Evolutionary conservation across 2,329 filamentous ascomycete genomes (phyloP).

Genomic region (Fusarium miscanthi): DNA sequence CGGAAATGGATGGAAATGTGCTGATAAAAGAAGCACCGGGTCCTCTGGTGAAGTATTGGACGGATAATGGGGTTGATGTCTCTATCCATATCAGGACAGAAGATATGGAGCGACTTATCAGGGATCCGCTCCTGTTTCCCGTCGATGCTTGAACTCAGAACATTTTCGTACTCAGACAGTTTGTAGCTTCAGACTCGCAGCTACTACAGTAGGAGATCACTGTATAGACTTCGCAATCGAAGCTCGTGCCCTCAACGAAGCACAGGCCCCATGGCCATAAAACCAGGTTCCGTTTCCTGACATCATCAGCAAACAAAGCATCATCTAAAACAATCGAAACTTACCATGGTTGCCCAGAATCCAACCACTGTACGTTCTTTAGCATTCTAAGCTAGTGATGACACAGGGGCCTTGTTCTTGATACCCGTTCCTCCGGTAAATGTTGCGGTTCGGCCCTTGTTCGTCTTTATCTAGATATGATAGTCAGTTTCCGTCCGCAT

Average conservation of each 20-base stretch:
- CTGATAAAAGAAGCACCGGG: conserved; percentile 42
- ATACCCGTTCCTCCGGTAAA: not conserved
- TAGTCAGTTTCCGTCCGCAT: not conserved
- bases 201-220: not conserved
- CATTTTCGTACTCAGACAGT: no score
- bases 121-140: conserved; percentile 32
- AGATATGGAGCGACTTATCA: conserved; percentile 31
- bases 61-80: conserved; percentile 39
- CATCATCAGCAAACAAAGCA: not conserved
- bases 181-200: not conserved
- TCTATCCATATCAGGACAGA: conserved; percentile 28
- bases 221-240: not conserved
- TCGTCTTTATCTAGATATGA: not conserved
- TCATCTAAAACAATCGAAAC: not conserved
- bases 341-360: not conserved
- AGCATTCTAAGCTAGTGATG: not conserved
- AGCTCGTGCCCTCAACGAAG: not conserved
- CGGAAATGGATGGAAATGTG: conserved; percentile 37
- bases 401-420: not conserved
- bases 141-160: not conserved
- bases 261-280: not conserved
- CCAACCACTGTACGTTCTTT: not conserved
- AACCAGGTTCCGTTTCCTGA: not conserved
- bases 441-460: not conserved
- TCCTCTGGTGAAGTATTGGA: conserved; percentile 20